Evolutionary conservation across 345 rosid species (phyloP).

Genomic region (Murraya koenigii): DNA sequence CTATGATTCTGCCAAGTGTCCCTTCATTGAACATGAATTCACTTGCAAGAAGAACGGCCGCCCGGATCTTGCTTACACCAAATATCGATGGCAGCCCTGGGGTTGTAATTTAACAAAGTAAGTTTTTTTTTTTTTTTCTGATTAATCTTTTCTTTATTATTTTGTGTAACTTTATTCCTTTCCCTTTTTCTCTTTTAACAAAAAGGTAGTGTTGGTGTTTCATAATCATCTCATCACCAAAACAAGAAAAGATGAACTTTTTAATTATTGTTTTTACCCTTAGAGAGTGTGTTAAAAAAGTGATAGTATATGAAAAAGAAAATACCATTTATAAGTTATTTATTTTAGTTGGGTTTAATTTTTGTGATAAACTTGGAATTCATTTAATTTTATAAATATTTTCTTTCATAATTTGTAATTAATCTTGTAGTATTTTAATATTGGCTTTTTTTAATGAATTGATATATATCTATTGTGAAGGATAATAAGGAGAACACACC

Average conservation of each 20-base stretch:
- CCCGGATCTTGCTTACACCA: conserved; percentile 52
- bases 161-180: background rate
- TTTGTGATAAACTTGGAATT: background rate
- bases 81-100: conserved; percentile 73
- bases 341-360: background rate
- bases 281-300: background rate
- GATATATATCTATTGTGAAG: too few species aligned
- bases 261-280: background rate
- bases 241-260: background rate
- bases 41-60: conserved; percentile 68
- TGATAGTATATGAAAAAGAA: too few species aligned
- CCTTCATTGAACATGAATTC: conserved; percentile 67
- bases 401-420: background rate
- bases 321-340: too few species aligned
- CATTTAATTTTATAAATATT: too few species aligned
- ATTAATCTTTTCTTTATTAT: background rate
- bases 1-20: conserved; percentile 56
- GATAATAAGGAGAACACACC: too few species aligned
- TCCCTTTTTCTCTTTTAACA: background rate
- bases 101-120: conserved; percentile 57
- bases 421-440: too few species aligned
- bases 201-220: background rate
- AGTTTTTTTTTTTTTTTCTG: background rate
- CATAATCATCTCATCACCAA: background rate
- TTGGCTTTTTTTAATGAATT: too few species aligned